These are phyloP conservation scores for Termitomyces sp. DNA, from an alignment of 768 basidiomycete species.

Conservation along the genomic window DNA sequence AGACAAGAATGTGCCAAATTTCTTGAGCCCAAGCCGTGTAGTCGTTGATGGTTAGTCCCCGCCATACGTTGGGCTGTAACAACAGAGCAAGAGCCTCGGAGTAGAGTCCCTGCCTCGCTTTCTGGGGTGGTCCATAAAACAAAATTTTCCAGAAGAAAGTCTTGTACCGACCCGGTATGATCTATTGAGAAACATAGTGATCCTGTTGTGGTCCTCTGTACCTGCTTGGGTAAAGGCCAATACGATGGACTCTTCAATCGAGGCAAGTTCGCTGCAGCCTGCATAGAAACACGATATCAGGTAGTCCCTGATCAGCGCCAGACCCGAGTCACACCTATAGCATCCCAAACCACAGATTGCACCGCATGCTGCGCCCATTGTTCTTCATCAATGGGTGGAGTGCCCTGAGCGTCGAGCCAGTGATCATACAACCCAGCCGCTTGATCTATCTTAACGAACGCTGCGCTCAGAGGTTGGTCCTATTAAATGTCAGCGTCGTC, in stretches of 20 bases:
- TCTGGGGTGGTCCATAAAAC: slow-evolving; percentile 29
- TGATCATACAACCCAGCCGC: slow-evolving; percentile 67
- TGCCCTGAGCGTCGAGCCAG: slow-evolving; percentile 57
- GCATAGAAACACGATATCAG: background rate
- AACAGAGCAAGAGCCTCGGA: slow-evolving; percentile 56
- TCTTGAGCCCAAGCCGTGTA: slow-evolving; percentile 71
- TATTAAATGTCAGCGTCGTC: slow-evolving; percentile 19
- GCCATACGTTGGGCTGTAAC: slow-evolving; percentile 68
- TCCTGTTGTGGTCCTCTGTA: slow-evolving; percentile 54
- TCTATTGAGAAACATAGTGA: slow-evolving; percentile 58
- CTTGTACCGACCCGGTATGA: slow-evolving; percentile 54
- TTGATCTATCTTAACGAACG: slow-evolving; percentile 65
- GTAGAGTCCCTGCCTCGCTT: slow-evolving; percentile 66
- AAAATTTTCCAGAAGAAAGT: background rate
- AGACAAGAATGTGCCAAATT: slow-evolving; percentile 71
- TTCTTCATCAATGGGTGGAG: slow-evolving; percentile 46
- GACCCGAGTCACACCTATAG: slow-evolving; percentile 43
- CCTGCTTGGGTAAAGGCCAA: slow-evolving; percentile 59
- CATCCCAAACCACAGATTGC: slow-evolving; percentile 68
- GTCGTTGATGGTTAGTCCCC: slow-evolving; percentile 55
- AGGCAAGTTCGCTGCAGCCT: slow-evolving; percentile 67
- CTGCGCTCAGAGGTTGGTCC: slow-evolving; percentile 67
- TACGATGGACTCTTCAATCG: slow-evolving; percentile 65
- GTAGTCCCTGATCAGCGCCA: background rate
- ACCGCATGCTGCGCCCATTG: slow-evolving; percentile 73